Evolutionary conservation across 2,329 filamentous ascomycete genomes (phyloP), one percentile per base, ranked within the genome.

Genomic region (Purpureocillium takamizusanense): DNA sequence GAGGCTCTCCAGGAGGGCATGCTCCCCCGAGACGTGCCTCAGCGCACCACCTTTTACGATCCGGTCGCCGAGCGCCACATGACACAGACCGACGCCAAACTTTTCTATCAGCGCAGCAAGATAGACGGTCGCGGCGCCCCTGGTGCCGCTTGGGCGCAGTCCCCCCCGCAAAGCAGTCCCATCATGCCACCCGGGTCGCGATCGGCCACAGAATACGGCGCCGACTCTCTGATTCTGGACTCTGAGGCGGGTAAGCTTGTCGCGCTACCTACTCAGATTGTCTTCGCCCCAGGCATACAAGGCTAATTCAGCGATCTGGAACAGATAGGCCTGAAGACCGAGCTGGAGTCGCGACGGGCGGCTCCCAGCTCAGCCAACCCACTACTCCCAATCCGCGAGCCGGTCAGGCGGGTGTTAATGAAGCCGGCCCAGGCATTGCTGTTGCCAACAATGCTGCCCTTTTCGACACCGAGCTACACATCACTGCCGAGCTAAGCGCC

Each of bases 81-180:
- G 79, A 94, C 83, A 54, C 88, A 95, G 60, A 82, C 86, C 18
- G 92, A 98, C 58, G 86, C 90, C 42, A 97, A 95, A 62, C 74
- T 95, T 45, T 94, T 97, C 66, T 98, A 95, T 60, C 90, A 95
- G 64, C 76, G 86, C 48, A 88, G 86, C 61, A 85, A 88, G 60
- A 68, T 81, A 41, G 83, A 82, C 45, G 40, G 54, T 53, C 48
- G 69, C 59, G 50, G 48, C 47, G 36, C 25, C 6, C 54, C 51
- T 41, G 60, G 48, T 42, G 58, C 51, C 41, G 56, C 49, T 41
- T 66, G 62, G 56, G 58, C 56, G 38, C 65, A 69, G 35, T 47
- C 55, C 31, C 69, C 66, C 11, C 65, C 69, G 9, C 61, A 64
- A 15, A 63, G 59, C 12, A 76, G 72, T 42, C 71, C 73, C 11